Evolutionary conservation across 768 basidiomycete genomes (phyloP).

Genomic region (Rhizopogon rudus): DNA sequence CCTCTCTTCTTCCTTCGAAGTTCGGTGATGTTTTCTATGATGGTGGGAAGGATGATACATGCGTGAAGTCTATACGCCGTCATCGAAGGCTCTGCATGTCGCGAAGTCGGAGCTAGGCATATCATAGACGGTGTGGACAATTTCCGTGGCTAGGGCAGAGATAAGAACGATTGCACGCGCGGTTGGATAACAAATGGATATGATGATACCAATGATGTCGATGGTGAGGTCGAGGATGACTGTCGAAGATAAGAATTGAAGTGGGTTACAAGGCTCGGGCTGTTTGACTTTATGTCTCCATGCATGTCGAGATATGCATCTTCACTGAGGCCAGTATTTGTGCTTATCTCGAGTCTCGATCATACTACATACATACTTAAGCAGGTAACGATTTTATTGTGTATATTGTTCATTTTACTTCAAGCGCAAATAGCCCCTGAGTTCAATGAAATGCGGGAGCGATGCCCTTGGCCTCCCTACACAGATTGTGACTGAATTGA

Average conservation of each 20-base stretch:
- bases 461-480: no score
- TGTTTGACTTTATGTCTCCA: neutral
- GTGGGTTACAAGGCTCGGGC: neutral
- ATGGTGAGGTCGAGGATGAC: neutral
- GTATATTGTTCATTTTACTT: no score
- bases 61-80: constrained; percentile 14
- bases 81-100: constrained; percentile 9
- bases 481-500: no score
- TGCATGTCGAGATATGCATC: no score
- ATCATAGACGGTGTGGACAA: constrained; percentile 11
- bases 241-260: neutral
- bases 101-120: constrained; percentile 21
- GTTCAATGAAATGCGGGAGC: no score
- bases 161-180: constrained; percentile 21
- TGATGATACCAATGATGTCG: neutral
- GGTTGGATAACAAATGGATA: constrained; percentile 4
- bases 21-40: constrained; percentile 18
- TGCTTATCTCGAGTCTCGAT: no score
- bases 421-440: neutral
- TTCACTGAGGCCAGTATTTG: no score
- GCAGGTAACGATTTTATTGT: no score
- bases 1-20: neutral
- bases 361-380: no score
- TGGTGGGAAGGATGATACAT: constrained; percentile 26
- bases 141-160: constrained; percentile 20